Conservation (phyloP, 768 basidiomycete species). For the Tulasnella sp. region DNA sequence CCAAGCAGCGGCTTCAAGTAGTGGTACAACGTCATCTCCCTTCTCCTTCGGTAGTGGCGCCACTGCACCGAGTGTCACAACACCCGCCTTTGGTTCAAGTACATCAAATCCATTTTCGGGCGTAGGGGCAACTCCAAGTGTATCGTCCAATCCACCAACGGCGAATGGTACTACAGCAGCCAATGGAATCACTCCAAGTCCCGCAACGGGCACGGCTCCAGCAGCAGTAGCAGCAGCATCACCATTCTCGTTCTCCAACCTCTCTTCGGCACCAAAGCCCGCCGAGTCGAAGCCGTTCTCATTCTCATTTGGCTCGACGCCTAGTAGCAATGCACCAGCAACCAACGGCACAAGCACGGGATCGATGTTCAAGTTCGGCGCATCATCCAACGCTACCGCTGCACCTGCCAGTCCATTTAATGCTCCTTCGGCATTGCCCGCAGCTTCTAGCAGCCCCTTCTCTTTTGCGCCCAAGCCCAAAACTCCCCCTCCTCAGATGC, state of each 20-base stretch:
- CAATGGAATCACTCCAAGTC: no score
- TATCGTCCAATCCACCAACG: no score
- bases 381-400: neutral
- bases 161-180: no score
- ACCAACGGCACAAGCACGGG: neutral
- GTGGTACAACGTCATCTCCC: no score
- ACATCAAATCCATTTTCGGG: neutral
- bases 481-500: no score
- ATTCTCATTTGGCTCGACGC: no score
- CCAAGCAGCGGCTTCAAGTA: no score
- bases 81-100: neutral
- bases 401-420: neutral
- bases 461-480: no score
- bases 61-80: neutral
- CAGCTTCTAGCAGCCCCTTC: no score
- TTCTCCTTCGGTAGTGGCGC: no score
- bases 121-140: no score
- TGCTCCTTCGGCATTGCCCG: constrained; percentile 1
- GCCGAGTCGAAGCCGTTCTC: neutral
- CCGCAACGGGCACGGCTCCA: no score
- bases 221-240: neutral
- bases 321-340: neutral
- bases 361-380: neutral
- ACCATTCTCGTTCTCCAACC: constrained; percentile 1
- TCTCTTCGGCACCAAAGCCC: neutral